phyloP scores from a whole-genome alignment of 2,329 filamentous ascomycete species.

The Calonectria pseudoturangicola region DNA sequence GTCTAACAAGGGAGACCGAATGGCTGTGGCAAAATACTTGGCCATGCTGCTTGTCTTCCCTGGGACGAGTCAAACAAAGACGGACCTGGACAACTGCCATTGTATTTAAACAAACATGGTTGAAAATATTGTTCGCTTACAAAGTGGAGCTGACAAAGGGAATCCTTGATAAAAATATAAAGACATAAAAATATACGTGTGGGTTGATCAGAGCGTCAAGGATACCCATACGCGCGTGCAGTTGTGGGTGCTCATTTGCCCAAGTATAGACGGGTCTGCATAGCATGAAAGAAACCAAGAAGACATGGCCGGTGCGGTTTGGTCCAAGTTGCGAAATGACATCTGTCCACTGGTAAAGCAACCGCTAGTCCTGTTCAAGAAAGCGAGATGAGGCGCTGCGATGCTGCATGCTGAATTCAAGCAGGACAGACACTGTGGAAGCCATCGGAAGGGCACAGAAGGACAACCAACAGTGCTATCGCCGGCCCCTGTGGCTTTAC shows the following conservation, averaged over 20 bases:
- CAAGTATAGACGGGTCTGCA: background rate
- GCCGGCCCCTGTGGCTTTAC: background rate
- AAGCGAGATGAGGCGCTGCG: background rate
- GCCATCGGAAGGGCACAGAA: slow-evolving; percentile 45
- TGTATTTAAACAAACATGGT: background rate
- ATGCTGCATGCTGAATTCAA: slow-evolving; percentile 12
- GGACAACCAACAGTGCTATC: slow-evolving; percentile 52
- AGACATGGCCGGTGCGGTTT: background rate
- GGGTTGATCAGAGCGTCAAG: background rate
- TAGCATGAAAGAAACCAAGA: background rate
- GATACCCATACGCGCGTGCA: background rate
- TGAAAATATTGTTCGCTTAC: background rate
- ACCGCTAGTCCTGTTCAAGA: background rate
- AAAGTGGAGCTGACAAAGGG: background rate
- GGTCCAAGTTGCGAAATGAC: background rate
- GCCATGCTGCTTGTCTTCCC: background rate
- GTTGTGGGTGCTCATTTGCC: background rate
- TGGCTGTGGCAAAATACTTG: background rate
- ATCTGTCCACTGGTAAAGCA: background rate
- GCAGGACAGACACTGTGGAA: slow-evolving; percentile 42
- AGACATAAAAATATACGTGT: background rate
- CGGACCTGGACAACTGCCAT: background rate
- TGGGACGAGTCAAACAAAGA: background rate
- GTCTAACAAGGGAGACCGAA: background rate
- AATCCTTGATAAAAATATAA: background rate